Conservation (phyloP, 2,329 filamentous ascomycete species). For the Aspergillus brasiliensis region DNA sequence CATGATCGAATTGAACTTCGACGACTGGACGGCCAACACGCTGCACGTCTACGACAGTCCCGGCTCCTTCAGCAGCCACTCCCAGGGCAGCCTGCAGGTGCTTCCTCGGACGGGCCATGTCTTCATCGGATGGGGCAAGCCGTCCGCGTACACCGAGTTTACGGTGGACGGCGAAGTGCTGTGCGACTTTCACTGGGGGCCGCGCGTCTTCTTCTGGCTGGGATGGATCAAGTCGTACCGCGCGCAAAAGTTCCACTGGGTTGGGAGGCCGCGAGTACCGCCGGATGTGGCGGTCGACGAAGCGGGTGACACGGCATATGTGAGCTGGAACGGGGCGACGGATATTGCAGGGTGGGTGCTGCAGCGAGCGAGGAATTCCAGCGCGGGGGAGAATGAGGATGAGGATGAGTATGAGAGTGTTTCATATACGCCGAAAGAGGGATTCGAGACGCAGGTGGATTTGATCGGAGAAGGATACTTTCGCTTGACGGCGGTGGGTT, state of each 20-base stretch:
- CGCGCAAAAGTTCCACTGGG: constrained; percentile 57
- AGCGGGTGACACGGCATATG: constrained; percentile 21
- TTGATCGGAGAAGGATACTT: constrained; percentile 15
- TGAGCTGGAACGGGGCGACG: constrained; percentile 43
- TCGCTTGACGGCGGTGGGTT: constrained; percentile 23
- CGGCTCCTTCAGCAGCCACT: constrained; percentile 15
- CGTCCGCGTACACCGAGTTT: constrained; percentile 54
- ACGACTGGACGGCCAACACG: constrained; percentile 48
- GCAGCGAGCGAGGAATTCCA: constrained; percentile 22
- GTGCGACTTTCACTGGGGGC: constrained; percentile 39
- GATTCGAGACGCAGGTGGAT: constrained; percentile 22
- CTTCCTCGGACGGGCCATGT: constrained; percentile 42
- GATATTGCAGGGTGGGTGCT: constrained; percentile 34
- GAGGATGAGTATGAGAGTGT: constrained; percentile 19
- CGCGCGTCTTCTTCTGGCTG: constrained; percentile 49
- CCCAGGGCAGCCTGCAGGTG: constrained; percentile 21
- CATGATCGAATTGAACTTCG: constrained; percentile 43
- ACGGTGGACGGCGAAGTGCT: constrained; percentile 24
- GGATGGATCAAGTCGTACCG: constrained; percentile 59
- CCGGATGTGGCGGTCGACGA: constrained; percentile 25
- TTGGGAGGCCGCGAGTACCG: constrained; percentile 49
- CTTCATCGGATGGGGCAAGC: constrained; percentile 55
- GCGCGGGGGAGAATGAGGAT: constrained; percentile 20
- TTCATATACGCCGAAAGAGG: constrained; percentile 18
- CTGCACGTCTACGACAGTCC: constrained; percentile 29